Evolutionary conservation across 2,329 filamentous ascomycete species (phyloP), one percentile per base, ranked within the genome.

Genomic region (Ophiocordyceps unilateralis): DNA sequence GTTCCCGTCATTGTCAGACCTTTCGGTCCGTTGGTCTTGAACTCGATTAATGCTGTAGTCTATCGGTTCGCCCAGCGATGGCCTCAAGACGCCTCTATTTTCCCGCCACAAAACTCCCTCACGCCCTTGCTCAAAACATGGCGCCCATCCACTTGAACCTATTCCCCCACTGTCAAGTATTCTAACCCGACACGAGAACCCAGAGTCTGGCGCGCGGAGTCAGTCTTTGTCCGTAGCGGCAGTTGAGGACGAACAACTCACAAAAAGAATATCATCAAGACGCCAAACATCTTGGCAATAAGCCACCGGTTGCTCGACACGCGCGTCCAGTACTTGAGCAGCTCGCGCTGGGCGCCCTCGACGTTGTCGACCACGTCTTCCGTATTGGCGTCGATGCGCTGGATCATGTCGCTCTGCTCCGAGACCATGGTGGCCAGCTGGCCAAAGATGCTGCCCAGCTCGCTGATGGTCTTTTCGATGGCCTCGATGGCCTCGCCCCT

Each of bases 291-390:
- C 59, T 82, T 84, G 38, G 87, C 87, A 52, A 96, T 80, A 49
- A 98, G 66, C 91, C 89, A 96, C 49, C 91, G 74, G 66, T 98
- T 98, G 48, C 88, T 86, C 44, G 86, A 91, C 23, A 96, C 88
- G 36, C 88, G 74, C 23, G 78, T 82, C 89, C 91, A 98, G 64
- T 96, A 98, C 61, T 95, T 95, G 65, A 98, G 76, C 55, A 98
- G 60, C 63, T 98, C 89, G 48, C 88, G 74, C 59, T 98, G 91
- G 6, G 91, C 91, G 17, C 91, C 91, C 56, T 94, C 78, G n/a
- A 98, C 89, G 53, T 98, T 98, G 56, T 96, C 89, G 43, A 98
- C 89, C 6, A 98, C 86, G 53, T 95, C 88, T 56, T 98, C 91
- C 1, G 89, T 95, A 61, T 96, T 95, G 50, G 89, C 89, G 55